Conservation (phyloP, 2,329 filamentous ascomycete species). For the Tolypocladium nubicola region DNA sequence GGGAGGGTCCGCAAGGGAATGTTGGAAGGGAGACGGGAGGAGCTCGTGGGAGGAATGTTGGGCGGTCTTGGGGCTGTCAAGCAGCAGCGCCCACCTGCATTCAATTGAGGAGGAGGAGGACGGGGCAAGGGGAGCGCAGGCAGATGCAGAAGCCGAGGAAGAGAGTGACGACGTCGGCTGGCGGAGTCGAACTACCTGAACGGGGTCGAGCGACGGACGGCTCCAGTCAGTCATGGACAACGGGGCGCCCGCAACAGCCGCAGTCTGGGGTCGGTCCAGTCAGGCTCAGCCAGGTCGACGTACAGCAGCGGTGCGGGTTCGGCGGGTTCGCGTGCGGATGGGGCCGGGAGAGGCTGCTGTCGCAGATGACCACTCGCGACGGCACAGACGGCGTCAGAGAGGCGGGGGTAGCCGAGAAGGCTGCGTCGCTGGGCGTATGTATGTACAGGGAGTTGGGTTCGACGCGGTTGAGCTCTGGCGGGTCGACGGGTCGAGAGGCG, state of each 20-base stretch:
- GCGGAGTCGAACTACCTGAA: conserved; percentile 12
- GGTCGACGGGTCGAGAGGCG: background rate
- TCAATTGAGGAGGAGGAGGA: conserved; percentile 13
- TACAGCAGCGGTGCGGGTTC: background rate
- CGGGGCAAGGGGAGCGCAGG: conserved; percentile 20
- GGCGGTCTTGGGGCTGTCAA: conserved; percentile 61
- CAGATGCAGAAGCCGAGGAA: conserved; percentile 11
- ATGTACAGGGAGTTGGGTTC: background rate
- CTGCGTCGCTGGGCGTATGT: background rate
- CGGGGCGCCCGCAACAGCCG: background rate
- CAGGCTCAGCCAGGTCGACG: background rate
- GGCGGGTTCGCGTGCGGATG: background rate
- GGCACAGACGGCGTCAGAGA: background rate
- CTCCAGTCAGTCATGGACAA: background rate
- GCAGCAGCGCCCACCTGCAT: conserved; percentile 61
- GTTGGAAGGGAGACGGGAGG: conserved; percentile 63
- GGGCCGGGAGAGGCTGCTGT: background rate
- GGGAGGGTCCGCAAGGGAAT: conserved; percentile 76
- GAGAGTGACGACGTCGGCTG: conserved; percentile 11
- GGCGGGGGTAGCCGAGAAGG: background rate
- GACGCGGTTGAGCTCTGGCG: background rate
- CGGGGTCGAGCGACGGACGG: conserved; percentile 16
- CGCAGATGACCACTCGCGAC: conserved; percentile 3
- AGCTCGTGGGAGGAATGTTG: conserved; percentile 76
- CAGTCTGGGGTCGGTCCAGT: background rate